Evolutionary conservation across 352 stramenopile species (phyloP), one percentile per base, ranked within the genome.

Genomic region (Phytophthora lateralis): DNA sequence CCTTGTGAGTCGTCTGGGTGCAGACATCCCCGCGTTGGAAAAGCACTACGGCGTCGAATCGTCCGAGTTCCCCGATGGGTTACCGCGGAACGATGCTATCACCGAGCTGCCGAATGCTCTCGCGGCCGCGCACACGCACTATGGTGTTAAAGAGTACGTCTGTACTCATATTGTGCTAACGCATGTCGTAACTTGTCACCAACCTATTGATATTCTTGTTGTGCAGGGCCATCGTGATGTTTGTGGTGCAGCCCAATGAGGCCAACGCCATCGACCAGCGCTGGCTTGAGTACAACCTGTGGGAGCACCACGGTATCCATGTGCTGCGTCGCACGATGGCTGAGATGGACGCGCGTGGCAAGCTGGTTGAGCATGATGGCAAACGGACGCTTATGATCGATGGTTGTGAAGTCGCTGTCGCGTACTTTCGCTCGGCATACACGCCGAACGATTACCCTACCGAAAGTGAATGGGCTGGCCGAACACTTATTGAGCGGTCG

Each of bases 341-440:
- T 5, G 74, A 96, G 39, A 71, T 94, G 32, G 58, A 87, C 3
- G 55, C 70, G 0, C 45, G 71, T 29, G 79, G 63, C 1, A 66
- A 60, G 30, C 59, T 89, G 1, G 53, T 70, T 24, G 63, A 76
- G 7, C 73, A 73, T 12, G 65, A 70, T 54, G 66, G 60, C 24
- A 82, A 82, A 47, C 76, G 76, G 8, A 67, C 69, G 26, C 73
- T 95, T 8, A 66, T 76, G 11, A 69, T 93, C 11, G 83, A 91
- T 42, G 82, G 67, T 7, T 46, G 69, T 10, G 90, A 98, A 61
- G 82, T 99, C n/a, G 80, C 89, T 0, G 87, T 99, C 18, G 90
- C 97, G 24, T 99, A 99, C 82, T 99, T 92, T 63, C 89, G 97
- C 42, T 88, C 96, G 9, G 97, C 89, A 27, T 99, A 99, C 84